Conservation (phyloP, 306 rosid species). For the Mimosa bimucronata region DNA sequence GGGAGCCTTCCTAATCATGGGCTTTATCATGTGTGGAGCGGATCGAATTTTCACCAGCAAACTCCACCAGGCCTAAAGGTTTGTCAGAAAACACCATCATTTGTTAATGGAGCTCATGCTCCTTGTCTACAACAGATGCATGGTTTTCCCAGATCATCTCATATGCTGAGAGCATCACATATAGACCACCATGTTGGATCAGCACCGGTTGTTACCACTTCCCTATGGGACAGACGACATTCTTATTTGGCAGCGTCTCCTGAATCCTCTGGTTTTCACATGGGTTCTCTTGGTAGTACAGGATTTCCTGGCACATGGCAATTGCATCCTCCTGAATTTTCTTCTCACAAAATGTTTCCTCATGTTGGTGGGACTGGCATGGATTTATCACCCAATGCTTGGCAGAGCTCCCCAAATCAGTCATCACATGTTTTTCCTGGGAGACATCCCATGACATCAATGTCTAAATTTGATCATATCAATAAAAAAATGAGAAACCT, state of each 20-base stretch:
- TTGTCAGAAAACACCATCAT: constrained; percentile 74
- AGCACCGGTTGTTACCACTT: constrained; percentile 76
- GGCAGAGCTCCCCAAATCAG: constrained; percentile 67
- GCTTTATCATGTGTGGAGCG: constrained; percentile 65
- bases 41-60: constrained; percentile 68
- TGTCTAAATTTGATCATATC: constrained; percentile 69
- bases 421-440: constrained; percentile 65
- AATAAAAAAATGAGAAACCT: constrained; percentile 72
- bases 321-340: constrained; percentile 59
- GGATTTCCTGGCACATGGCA: constrained; percentile 71
- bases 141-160: constrained; percentile 66
- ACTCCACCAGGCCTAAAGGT: constrained; percentile 58
- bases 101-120: constrained; percentile 56
- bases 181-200: constrained; percentile 76
- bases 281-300: constrained; percentile 72
- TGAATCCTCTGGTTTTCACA: constrained; percentile 63
- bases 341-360: constrained; percentile 64
- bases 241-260: constrained; percentile 73
- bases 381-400: constrained; percentile 58
- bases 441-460: constrained; percentile 62
- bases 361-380: constrained; percentile 64
- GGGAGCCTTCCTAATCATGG: constrained; percentile 62
- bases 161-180: constrained; percentile 60
- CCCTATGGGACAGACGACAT: constrained; percentile 72
- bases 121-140: constrained; percentile 64